Base-by-base conservation (phyloP, 2,329 filamentous ascomycete species). In the Sporothrix mexicana region DNA sequence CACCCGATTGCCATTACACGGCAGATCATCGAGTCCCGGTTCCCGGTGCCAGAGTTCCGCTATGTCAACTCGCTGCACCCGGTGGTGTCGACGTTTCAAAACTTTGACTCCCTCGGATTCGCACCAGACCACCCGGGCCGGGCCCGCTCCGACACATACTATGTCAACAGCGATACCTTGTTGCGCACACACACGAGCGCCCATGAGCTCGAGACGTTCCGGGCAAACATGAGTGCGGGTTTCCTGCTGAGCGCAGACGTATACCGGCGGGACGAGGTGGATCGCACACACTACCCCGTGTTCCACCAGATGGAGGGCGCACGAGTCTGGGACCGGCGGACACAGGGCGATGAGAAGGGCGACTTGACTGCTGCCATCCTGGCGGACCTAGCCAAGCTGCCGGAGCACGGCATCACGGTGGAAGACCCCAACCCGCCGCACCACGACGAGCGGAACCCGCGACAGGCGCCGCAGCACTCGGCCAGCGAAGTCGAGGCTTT, bases 241-340 rank as follows among this genome's bases (percentile, higher is more conserved):
- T 99, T 94, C 80, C 67, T 97, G 47, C 93, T 99, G 80, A 92
- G 92, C 73, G 96, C 95, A 30, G 96, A 99, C 80, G 96, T 99
- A 20, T 99, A 98, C 82, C 90, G 96, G 59, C 88, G 96, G 76
- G 96, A 99, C 87, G 95, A 95, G 72, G 92, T 99, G 78, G 96
- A 99, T 82, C 90, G 93, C 72, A 96, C 92, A 77, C 96, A 99
- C 83, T 98, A 98, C 82, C 96, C 96, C 0, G 90, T 97, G 73
- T 99, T 99, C 82, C 96, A 99, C 83, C 96, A 99, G 83, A 98
- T 98, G 95, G 96, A 99, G 81, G 95, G 94, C 13, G 95, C 95
- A 9, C 88, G 92, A 77, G 91, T 94, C 71, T 99, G 96, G 95
- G 92, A 96, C 79, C 88, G 93, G 10, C 30, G n/a, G 23, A 51